Evolutionary conservation across 2,329 filamentous ascomycete genomes (phyloP).

Genomic region (Penicillium sp.): DNA sequence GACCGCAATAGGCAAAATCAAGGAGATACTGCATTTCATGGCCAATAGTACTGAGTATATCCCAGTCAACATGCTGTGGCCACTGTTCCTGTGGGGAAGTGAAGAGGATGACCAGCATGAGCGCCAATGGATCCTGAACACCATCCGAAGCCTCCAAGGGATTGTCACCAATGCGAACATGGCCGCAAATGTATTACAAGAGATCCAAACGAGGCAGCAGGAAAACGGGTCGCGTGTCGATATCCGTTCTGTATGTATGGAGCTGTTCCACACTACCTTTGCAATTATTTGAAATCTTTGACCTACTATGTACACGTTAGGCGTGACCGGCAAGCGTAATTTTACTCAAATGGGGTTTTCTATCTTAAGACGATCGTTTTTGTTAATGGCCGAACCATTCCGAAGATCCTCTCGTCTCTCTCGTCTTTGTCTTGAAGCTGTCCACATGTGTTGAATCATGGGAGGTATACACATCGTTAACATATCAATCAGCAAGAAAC

Average conservation of each 20-base stretch:
- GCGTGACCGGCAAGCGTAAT: too few species aligned
- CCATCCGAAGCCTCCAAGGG: neutral
- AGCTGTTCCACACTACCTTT: conserved; percentile 4
- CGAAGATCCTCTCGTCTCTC: too few species aligned
- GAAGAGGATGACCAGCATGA: neutral
- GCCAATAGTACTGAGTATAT: neutral
- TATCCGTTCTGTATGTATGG: conserved; percentile 4
- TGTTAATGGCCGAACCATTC: too few species aligned
- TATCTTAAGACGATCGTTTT: too few species aligned
- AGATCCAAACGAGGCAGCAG: neutral
- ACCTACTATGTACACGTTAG: too few species aligned
- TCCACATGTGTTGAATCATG: too few species aligned
- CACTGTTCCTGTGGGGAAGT: neutral
- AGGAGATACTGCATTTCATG: conserved; percentile 5
- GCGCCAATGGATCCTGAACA: neutral
- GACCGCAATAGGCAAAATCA: neutral
- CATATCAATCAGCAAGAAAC: too few species aligned
- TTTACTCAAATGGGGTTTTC: too few species aligned
- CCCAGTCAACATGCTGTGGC: conserved; percentile 7
- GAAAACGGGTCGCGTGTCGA: neutral
- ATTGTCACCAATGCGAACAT: conserved; percentile 1
- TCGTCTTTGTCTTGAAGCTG: too few species aligned
- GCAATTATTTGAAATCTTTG: neutral
- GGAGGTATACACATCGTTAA: too few species aligned
- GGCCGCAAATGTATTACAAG: neutral